These are phyloP conservation scores for Phascolomyces articulosus DNA, from an alignment of 371 early-diverging fungal species.

Conservation along the genomic window DNA sequence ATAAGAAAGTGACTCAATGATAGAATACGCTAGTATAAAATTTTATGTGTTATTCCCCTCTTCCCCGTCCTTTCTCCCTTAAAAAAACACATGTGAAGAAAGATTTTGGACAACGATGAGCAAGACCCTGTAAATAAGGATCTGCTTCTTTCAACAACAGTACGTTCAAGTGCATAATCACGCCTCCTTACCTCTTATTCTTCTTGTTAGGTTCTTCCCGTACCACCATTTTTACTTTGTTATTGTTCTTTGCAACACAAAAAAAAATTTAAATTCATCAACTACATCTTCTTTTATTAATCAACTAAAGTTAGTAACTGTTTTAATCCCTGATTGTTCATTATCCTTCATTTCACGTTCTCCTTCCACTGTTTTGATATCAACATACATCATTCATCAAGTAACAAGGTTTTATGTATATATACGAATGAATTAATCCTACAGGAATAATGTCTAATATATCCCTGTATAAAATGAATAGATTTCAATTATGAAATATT, in stretches of 20 bases:
- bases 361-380: slow-evolving; percentile 40
- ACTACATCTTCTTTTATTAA: slow-evolving; percentile 35
- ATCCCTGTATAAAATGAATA: slow-evolving; percentile 24
- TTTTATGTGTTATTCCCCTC: too few species aligned
- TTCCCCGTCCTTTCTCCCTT: too few species aligned
- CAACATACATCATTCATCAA: slow-evolving; percentile 42
- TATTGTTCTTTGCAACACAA: slow-evolving; percentile 7
- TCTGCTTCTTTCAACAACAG: slow-evolving; percentile 46
- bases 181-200: not conserved
- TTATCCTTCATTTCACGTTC: slow-evolving; percentile 37
- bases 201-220: slow-evolving; percentile 26
- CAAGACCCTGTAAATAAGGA: slow-evolving; percentile 40
- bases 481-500: too few species aligned
- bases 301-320: slow-evolving; percentile 34
- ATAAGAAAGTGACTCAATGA: too few species aligned
- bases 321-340: slow-evolving; percentile 41
- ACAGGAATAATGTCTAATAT: slow-evolving; percentile 44
- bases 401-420: slow-evolving; percentile 42
- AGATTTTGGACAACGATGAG: slow-evolving; percentile 8
- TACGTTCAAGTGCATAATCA: slow-evolving; percentile 33
- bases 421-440: slow-evolving; percentile 42
- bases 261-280: slow-evolving; percentile 27
- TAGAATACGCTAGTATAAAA: too few species aligned
- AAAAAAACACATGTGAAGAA: too few species aligned
- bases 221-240: slow-evolving; percentile 19